Evolutionary conservation across 306 rosid genomes (phyloP).

Genomic region (Casuarina cunninghamiana): DNA sequence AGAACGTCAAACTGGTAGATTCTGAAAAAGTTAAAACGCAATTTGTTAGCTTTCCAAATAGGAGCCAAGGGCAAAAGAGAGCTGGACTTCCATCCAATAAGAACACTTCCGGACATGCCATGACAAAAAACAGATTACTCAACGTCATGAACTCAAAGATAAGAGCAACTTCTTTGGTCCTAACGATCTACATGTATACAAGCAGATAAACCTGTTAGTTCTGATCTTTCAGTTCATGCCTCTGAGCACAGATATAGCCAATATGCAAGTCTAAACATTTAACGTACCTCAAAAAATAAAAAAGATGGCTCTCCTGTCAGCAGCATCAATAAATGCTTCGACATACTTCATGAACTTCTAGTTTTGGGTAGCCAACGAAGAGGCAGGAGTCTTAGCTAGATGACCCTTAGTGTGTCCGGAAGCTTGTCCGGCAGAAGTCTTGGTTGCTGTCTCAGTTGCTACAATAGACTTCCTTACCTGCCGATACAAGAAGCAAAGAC

Average conservation of each 20-base stretch:
- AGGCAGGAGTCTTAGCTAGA: slow-evolving; percentile 62
- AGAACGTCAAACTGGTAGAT: neutral
- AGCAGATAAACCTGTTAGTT: neutral
- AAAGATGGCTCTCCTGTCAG: slow-evolving; percentile 11
- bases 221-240: slow-evolving; percentile 9
- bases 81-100: slow-evolving; percentile 13
- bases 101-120: neutral
- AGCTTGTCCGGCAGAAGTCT: slow-evolving; percentile 73
- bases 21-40: neutral
- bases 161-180: slow-evolving; percentile 5
- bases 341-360: slow-evolving; percentile 42
- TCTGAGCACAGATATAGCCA: slow-evolving; percentile 14
- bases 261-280: slow-evolving; percentile 8
- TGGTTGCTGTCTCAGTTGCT: slow-evolving; percentile 57
- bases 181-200: slow-evolving; percentile 11
- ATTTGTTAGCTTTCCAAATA: neutral
- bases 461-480: slow-evolving; percentile 86
- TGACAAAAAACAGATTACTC: slow-evolving; percentile 6
- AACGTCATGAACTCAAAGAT: slow-evolving; percentile 11
- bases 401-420: slow-evolving; percentile 71
- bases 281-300: slow-evolving; percentile 36
- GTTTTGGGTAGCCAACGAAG: slow-evolving; percentile 56
- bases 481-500: slow-evolving; percentile 25
- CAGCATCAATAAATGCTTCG: slow-evolving; percentile 18
- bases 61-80: neutral